Evolutionary conservation across 176 grass and related monocot genomes (phyloP).

Genomic region (Paspalum vaginatum): DNA sequence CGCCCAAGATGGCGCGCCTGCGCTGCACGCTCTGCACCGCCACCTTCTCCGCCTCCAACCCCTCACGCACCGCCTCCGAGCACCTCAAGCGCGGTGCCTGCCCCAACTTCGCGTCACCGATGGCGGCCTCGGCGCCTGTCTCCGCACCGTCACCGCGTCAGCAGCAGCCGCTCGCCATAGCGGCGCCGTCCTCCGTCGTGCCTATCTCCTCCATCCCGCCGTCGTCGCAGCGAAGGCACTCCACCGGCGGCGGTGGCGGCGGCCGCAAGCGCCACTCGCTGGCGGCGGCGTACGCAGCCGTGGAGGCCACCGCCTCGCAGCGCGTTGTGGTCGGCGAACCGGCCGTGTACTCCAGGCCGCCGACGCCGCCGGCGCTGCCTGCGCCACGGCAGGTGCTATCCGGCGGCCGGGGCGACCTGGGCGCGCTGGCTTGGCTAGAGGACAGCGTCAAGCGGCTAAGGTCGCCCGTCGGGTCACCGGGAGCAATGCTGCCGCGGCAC

Average conservation of each 20-base stretch:
- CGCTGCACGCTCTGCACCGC: constrained; percentile 62
- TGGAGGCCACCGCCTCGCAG: constrained; percentile 20
- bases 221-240: constrained; percentile 40
- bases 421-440: constrained; percentile 64
- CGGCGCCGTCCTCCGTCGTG: constrained; percentile 26
- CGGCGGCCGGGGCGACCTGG: constrained; percentile 60
- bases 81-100: constrained; percentile 81
- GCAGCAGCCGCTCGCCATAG: constrained; percentile 10
- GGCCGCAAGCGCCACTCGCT: constrained; percentile 41
- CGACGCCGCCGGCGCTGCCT: constrained; percentile 32
- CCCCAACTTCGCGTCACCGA: constrained; percentile 59
- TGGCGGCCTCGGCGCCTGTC: background rate
- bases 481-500: constrained; percentile 41
- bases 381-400: constrained; percentile 56
- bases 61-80: constrained; percentile 76
- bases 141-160: background rate
- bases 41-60: constrained; percentile 73
- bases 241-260: constrained; percentile 9
- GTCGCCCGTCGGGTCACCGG: constrained; percentile 52
- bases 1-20: constrained; percentile 52
- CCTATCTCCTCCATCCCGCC: constrained; percentile 49
- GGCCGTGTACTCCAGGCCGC: constrained; percentile 45
- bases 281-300: constrained; percentile 21
- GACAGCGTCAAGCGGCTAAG: constrained; percentile 76
- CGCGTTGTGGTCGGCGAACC: constrained; percentile 12